Conservation (phyloP, 495 filamentous ascomycete genomes). For the Aspergillus avenaceus region DNA sequence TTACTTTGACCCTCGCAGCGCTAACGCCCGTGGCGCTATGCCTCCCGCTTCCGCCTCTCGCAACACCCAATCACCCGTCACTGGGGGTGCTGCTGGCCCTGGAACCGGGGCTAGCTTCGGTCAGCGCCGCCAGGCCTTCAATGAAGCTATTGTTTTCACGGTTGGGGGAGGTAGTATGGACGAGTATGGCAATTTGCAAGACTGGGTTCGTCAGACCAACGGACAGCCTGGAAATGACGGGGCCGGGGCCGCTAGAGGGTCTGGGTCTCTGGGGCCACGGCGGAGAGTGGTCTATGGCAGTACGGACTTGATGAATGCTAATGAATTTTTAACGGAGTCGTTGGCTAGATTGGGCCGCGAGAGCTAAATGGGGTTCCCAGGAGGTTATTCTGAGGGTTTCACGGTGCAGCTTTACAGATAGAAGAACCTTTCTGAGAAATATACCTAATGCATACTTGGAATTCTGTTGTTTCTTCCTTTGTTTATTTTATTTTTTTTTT, state of each 20-base stretch:
- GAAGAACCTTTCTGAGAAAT: not conserved
- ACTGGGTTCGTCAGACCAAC: constrained; percentile 81
- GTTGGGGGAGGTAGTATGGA: constrained; percentile 98
- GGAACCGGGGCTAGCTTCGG: constrained; percentile 88
- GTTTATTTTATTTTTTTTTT: no score
- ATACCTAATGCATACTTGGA: not conserved
- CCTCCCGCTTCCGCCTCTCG: constrained; percentile 58
- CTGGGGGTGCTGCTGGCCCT: constrained; percentile 37
- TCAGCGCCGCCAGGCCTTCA: constrained; percentile 88
- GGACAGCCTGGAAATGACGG: constrained; percentile 46
- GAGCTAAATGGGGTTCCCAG: constrained; percentile 25
- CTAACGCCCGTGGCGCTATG: constrained; percentile 91
- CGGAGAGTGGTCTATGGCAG: constrained; percentile 91
- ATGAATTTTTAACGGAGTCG: constrained; percentile 78
- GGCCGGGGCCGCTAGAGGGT: constrained; percentile 39
- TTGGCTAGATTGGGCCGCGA: constrained; percentile 73
- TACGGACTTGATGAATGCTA: constrained; percentile 88
- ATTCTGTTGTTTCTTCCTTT: no score
- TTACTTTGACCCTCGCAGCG: constrained; percentile 95
- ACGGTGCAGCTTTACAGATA: not conserved
- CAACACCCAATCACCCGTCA: constrained; percentile 48
- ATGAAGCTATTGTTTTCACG: constrained; percentile 93
- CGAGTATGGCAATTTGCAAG: constrained; percentile 96
- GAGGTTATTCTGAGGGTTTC: not conserved
- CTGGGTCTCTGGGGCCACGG: constrained; percentile 33